phyloP scores from a whole-genome alignment of 1,284 basidiomycete genomes.

The Microbotryum scabiosae region DNA sequence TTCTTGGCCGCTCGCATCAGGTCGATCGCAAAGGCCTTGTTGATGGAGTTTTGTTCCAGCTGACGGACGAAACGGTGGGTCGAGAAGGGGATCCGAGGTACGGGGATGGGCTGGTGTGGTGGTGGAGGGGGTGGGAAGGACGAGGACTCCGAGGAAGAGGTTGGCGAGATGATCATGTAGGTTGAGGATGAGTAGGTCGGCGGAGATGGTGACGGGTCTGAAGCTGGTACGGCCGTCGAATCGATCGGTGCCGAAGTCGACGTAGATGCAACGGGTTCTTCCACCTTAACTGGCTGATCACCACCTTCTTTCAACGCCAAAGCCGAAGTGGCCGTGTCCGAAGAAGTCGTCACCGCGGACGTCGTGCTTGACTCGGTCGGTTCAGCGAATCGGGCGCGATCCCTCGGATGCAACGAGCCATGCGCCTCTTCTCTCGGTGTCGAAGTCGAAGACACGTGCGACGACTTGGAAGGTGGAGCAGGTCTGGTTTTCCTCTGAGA shows the following conservation, averaged over 20 bases:
- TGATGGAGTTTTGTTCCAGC: slow-evolving; percentile 21
- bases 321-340: too few relatives aligned
- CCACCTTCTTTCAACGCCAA: too few relatives aligned
- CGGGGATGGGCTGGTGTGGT: slow-evolving; percentile 14
- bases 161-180: not conserved
- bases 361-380: too few relatives aligned
- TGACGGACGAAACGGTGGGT: slow-evolving; percentile 30
- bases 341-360: too few relatives aligned
- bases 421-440: too few relatives aligned
- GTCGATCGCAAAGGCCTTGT: slow-evolving; percentile 19
- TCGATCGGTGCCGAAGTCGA: not conserved
- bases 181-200: not conserved
- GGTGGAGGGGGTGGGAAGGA: not conserved
- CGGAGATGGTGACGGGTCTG: not conserved
- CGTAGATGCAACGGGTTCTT: not conserved
- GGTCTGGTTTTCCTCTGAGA: too few relatives aligned
- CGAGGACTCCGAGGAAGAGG: not conserved
- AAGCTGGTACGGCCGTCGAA: not conserved
- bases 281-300: too few relatives aligned
- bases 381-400: too few relatives aligned
- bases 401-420: too few relatives aligned
- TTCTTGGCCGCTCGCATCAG: slow-evolving; percentile 81
- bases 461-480: too few relatives aligned
- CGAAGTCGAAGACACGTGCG: too few relatives aligned
- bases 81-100: slow-evolving; percentile 33